Percentiles rank a stretch among this genome's conserved stretches.
phyloP scores from a whole-genome alignment of 176 grass and related monocot species.

The Bonia amplexicaulis region DNA sequence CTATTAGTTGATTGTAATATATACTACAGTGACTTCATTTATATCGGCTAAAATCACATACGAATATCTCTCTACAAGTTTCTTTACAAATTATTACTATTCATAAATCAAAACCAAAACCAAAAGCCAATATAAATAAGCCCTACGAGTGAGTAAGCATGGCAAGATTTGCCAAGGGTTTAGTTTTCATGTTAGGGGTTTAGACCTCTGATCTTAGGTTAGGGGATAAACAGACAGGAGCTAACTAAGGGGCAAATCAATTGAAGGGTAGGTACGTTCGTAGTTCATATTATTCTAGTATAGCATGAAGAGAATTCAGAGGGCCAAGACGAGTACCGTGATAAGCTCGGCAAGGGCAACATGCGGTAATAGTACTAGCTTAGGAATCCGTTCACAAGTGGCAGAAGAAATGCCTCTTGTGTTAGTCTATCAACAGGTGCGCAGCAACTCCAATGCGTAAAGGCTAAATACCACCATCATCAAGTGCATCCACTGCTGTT shows the following conservation, averaged over 20 bases:
- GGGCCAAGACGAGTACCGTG: not conserved
- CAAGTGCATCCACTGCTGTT: not conserved
- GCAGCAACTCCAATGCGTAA: slow-evolving; percentile 21
- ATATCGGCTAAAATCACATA: too few relatives aligned
- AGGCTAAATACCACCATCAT: slow-evolving; percentile 22
- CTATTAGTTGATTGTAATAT: too few relatives aligned
- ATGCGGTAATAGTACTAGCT: slow-evolving; percentile 4
- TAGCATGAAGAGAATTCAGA: not conserved
- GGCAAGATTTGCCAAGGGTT: slow-evolving; percentile 1
- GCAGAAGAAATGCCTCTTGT: slow-evolving; percentile 22
- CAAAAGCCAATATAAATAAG: too few relatives aligned
- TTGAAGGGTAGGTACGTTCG: not conserved
- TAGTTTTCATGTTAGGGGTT: not conserved
- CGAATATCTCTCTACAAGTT: too few relatives aligned
- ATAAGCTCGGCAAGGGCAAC: slow-evolving; percentile 18
- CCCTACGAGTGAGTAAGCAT: not conserved
- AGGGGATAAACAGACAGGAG: not conserved
- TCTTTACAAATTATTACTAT: too few relatives aligned
- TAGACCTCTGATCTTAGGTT: slow-evolving; percentile 13
- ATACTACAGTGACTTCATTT: too few relatives aligned
- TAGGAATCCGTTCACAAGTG: slow-evolving; percentile 27
- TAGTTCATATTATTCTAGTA: slow-evolving; percentile 16
- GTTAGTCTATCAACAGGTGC: slow-evolving; percentile 24
- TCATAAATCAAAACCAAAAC: too few relatives aligned
- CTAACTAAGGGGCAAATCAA: slow-evolving; percentile 15